Percentiles rank a stretch among this genome's conserved stretches.
These are phyloP conservation scores for Saccharomyces paradoxus DNA, from an alignment of 805 yeast species.

Conservation along the genomic window DNA sequence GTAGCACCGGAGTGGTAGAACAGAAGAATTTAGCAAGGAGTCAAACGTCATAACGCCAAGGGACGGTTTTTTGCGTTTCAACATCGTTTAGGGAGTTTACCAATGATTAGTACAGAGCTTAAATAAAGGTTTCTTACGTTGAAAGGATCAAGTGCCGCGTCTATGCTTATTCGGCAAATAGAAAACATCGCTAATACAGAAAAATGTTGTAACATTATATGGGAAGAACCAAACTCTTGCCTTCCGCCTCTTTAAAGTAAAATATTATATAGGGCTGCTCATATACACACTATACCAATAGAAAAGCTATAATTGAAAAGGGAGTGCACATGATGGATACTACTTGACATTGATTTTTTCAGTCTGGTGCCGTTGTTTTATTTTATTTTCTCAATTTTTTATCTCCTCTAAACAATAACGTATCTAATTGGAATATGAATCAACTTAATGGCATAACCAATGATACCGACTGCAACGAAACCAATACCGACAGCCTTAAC, in stretches of 20 bases:
- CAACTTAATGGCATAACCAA: slow-evolving; percentile 91
- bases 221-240: neutral
- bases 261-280: neutral
- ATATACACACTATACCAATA: neutral
- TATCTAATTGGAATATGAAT: slow-evolving; percentile 94
- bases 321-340: neutral
- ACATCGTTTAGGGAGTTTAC: neutral
- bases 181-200: neutral
- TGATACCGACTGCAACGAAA: slow-evolving; percentile 94
- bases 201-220: neutral
- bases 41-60: neutral
- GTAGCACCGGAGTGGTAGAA: neutral
- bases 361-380: neutral
- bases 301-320: neutral
- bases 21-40: neutral
- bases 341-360: neutral
- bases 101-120: neutral
- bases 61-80: neutral
- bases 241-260: neutral
- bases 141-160: neutral
- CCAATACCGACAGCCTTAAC: slow-evolving; percentile 96
- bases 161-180: neutral
- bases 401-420: slow-evolving; percentile 61
- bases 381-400: neutral
- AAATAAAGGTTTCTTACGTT: neutral